Evolutionary conservation across 2,329 filamentous ascomycete species (phyloP), one percentile per base, ranked within the genome.

Genomic region (Achaetomium macrosporum): DNA sequence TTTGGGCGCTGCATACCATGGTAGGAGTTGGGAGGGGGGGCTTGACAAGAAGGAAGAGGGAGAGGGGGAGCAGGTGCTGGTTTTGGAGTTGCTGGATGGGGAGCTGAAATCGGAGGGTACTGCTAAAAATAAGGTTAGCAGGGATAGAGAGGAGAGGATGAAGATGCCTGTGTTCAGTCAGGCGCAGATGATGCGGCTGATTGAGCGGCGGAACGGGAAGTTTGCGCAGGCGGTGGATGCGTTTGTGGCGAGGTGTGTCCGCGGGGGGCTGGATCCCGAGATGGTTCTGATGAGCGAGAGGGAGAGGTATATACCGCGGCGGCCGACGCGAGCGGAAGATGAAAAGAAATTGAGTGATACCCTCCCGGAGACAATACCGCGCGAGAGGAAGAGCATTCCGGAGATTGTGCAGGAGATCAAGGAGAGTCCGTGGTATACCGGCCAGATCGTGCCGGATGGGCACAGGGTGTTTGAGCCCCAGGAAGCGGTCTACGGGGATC

Each of bases 111-210:
- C 87, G 39, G 85, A 95, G 25, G 25, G 25, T 25, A 25, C 25
- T 65, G 86, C n/a, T 87, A 66, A 89, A 86, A 37, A 16, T 37
- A n/a, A 8, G 15, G 15, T 2, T 57, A 78, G 82, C 54, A 81
- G 91, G 17, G 90, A 96, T 63, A 83, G 89, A 55, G 66, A 53
- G 33, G 47, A 56, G 29, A 39, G 46, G 8, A 49, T 97, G 60
- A 95, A 88, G 69, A 90, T 96, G 83, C 93, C 92, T 0, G 88
- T 95, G 9, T 96, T 84, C 71, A 90, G 89, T 58, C 91, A 96
- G 69, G 91, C 91, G 68, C 90, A 96, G 70, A 90, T 97, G 87
- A 84, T 87, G 65, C 80, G 77, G 48, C 68, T 96, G 60, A 96
- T 99, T 61, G 90, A 92, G 69, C 93, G 92, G 71, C 78, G 93